Evolutionary conservation across 2,329 filamentous ascomycete species (phyloP), one percentile per base, ranked within the genome.

Genomic region (Exophiala bonariae): DNA sequence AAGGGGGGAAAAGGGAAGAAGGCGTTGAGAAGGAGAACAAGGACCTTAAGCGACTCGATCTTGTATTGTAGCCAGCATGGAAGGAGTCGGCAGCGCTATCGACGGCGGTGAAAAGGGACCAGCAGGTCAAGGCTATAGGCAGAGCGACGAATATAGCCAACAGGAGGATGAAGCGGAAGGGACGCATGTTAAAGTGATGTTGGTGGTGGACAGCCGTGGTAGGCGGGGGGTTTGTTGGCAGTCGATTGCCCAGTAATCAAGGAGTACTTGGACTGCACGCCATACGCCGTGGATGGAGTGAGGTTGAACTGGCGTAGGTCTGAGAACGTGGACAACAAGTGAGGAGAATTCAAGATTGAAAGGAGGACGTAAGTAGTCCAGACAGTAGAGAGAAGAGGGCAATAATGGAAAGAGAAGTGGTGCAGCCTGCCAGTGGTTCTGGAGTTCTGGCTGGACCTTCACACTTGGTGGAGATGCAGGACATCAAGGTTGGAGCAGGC

Each of bases 1-100:
- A 96, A 3, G 91, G 91, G 3, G 92, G 91, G 65, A 99, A 99
- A 17, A 99, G 82, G 16, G 89, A 90, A 55, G 91, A 88, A 1
- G 91, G 85, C 4, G 83, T 77, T 49, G 82, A 83, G 67, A 88
- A 87, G 55, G 85, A 85, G 68, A 88, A 82, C 55, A 88, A 72
- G 31, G 78, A 74, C 47, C 72, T 71, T 38, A 84, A 65, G 45
- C 77, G 69, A 26, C 75, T 71, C 49, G 69, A 69, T 45, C 65
- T 68, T 44, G 64, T 63, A 22, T 68, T 62, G 39, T 63, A 63
- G 42, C 65, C 64, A 33, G 67, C 60, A 57, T 48, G 68, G 62
- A 49, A 69, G 65, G 34, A 67, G 38, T 53, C 54, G 28, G 44
- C 50, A 23, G 47, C 46, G 39, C 41, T 50, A 8, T 52, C 49